A percentile compares a stretch with the other conserved stretches of the same genome.
phyloP scores from a whole-genome alignment of 1,284 basidiomycete species.

The Irpex sp. region DNA sequence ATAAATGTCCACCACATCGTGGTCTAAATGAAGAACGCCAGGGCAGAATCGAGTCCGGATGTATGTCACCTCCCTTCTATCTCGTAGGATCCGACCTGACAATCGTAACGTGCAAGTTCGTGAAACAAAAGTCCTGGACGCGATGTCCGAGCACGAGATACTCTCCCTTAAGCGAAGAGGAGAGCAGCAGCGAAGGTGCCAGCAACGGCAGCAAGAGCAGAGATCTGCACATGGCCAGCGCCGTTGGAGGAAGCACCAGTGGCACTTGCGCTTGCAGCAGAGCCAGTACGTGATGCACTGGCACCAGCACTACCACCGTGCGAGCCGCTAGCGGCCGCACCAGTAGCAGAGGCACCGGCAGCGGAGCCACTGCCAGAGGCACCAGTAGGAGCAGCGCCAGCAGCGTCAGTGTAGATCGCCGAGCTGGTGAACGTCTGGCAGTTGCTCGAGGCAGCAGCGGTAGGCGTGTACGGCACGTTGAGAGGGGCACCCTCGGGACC shows the following conservation, averaged over 20 bases:
- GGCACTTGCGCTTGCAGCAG: constrained; percentile 10
- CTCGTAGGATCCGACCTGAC: not conserved
- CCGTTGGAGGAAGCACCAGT: constrained; percentile 27
- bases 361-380: constrained; percentile 15
- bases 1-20: not conserved
- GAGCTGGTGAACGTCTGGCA: constrained; percentile 56
- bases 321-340: constrained; percentile 9
- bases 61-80: not conserved
- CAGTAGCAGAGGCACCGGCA: constrained; percentile 12
- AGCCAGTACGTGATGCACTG: constrained; percentile 15
- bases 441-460: constrained; percentile 56
- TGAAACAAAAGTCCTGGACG: not conserved
- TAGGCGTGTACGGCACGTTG: constrained; percentile 58
- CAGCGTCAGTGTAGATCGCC: constrained; percentile 42
- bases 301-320: not conserved
- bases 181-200: constrained; percentile 43
- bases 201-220: constrained; percentile 34
- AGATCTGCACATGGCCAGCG: constrained; percentile 32
- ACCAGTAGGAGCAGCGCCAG: constrained; percentile 30
- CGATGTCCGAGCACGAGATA: not conserved
- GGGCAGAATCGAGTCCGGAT: not conserved
- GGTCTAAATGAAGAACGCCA: not conserved
- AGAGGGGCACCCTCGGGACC: constrained; percentile 55
- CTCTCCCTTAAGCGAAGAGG: constrained; percentile 43
- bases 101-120: not conserved